phyloP scores from a whole-genome alignment of 164 flowering plant species.

The Pachysandra terminalis region DNA sequence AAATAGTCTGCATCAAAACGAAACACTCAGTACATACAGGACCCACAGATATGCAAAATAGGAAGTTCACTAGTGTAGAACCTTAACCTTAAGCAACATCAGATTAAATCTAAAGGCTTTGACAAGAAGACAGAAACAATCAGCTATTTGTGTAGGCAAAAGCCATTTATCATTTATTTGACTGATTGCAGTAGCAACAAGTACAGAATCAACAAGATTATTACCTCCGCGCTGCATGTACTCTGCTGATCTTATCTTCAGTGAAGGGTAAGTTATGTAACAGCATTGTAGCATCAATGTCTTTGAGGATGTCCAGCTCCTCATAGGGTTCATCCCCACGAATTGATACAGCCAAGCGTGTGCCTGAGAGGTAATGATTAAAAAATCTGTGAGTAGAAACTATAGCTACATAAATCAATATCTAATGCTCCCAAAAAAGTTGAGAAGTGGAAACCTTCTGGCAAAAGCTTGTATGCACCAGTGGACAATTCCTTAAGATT shows the following conservation, averaged over 20 bases:
- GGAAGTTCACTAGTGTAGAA: too few relatives aligned
- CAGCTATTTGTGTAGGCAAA: neutral
- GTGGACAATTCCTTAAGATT: slow-evolving; percentile 76
- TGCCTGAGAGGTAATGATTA: slow-evolving; percentile 41
- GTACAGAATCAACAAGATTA: neutral
- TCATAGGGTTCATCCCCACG: slow-evolving; percentile 88
- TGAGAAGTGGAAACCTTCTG: slow-evolving; percentile 57
- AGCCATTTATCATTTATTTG: neutral
- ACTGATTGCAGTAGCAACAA: neutral
- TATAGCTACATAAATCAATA: neutral
- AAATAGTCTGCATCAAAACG: slow-evolving; percentile 61
- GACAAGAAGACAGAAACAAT: neutral
- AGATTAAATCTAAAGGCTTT: neutral
- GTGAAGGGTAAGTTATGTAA: slow-evolving; percentile 68
- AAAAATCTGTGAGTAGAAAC: neutral
- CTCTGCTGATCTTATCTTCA: slow-evolving; percentile 83
- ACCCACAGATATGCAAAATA: neutral
- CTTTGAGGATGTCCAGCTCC: slow-evolving; percentile 72
- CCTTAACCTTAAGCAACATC: neutral
- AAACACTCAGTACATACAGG: slow-evolving; percentile 8
- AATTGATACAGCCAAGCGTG: slow-evolving; percentile 82
- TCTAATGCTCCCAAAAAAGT: neutral
- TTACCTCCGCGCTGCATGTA: slow-evolving; percentile 96
- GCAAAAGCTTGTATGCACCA: slow-evolving; percentile 87
- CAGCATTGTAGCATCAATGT: slow-evolving; percentile 71